Conservation (phyloP, 768 basidiomycete genomes). For the Leucosporidium yakuticum region DNA sequence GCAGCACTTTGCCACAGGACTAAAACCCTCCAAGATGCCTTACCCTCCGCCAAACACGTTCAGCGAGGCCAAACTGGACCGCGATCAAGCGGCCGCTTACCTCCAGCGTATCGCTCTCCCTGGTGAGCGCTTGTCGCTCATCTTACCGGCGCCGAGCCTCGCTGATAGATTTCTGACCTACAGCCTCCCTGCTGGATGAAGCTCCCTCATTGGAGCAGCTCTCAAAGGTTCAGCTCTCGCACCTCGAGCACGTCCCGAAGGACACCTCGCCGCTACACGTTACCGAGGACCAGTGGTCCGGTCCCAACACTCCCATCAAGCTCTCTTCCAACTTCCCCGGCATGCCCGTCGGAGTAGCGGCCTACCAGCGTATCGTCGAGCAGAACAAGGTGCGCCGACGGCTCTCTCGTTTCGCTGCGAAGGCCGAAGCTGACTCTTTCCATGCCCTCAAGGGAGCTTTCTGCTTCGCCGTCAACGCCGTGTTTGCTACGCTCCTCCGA, state of each 20-base stretch:
- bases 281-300: neutral
- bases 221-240: neutral
- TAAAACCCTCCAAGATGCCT: no score
- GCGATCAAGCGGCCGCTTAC: neutral
- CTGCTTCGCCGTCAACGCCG: slow-evolving; percentile 11
- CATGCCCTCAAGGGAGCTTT: neutral
- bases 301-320: neutral
- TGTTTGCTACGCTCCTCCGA: slow-evolving; percentile 14
- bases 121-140: no score
- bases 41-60: slow-evolving; percentile 12
- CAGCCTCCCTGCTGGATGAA: neutral
- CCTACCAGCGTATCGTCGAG: slow-evolving; percentile 19
- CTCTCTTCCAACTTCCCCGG: neutral
- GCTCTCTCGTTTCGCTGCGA: slow-evolving; percentile 25
- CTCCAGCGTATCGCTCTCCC: slow-evolving; percentile 17
- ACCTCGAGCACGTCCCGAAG: slow-evolving; percentile 25
- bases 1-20: no score
- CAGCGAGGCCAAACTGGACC: neutral
- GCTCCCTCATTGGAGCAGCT: slow-evolving; percentile 8
- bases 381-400: slow-evolving; percentile 8
- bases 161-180: no score
- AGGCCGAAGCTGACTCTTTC: neutral
- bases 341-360: slow-evolving; percentile 9
- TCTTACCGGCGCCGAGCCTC: no score
- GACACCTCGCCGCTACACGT: slow-evolving; percentile 27